Evolutionary conservation across 1,284 basidiomycete genomes (phyloP).

Genomic region (Erythrobasidium hasegawianum): DNA sequence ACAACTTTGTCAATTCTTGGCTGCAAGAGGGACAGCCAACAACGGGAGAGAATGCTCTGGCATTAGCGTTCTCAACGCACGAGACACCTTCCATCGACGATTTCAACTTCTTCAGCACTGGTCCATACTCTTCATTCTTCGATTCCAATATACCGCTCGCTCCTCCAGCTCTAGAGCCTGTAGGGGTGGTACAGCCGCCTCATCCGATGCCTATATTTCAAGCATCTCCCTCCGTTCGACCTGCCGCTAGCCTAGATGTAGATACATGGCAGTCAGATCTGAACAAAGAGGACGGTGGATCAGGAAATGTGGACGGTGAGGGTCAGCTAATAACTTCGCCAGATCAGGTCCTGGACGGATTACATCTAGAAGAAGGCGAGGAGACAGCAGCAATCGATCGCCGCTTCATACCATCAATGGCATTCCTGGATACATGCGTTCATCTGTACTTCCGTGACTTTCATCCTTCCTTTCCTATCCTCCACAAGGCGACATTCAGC

Average conservation of each 20-base stretch:
- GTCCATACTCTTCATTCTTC: background rate
- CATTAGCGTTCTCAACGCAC: background rate
- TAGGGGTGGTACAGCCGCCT: too few species aligned
- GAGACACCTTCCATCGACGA: background rate
- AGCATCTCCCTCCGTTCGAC: background rate
- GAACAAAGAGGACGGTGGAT: background rate
- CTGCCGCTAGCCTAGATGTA: background rate
- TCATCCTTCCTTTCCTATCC: constrained; percentile 22
- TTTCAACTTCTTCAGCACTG: background rate
- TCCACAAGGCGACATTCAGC: constrained; percentile 22
- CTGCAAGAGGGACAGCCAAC: background rate
- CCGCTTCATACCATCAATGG: constrained; percentile 15
- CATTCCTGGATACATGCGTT: constrained; percentile 21
- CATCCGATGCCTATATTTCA: too few species aligned
- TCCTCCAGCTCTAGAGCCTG: background rate
- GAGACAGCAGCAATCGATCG: background rate
- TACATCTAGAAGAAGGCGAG: constrained; percentile 3
- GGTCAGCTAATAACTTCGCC: constrained; percentile 14
- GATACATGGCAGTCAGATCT: constrained; percentile 3
- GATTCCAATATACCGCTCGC: background rate
- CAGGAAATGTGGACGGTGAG: background rate
- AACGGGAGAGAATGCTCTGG: background rate
- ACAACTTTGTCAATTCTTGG: background rate
- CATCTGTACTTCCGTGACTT: constrained; percentile 30
- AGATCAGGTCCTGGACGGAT: constrained; percentile 14